Evolutionary conservation across 805 yeast species (phyloP).

Genomic region (Kluyveromyces siamensis): DNA sequence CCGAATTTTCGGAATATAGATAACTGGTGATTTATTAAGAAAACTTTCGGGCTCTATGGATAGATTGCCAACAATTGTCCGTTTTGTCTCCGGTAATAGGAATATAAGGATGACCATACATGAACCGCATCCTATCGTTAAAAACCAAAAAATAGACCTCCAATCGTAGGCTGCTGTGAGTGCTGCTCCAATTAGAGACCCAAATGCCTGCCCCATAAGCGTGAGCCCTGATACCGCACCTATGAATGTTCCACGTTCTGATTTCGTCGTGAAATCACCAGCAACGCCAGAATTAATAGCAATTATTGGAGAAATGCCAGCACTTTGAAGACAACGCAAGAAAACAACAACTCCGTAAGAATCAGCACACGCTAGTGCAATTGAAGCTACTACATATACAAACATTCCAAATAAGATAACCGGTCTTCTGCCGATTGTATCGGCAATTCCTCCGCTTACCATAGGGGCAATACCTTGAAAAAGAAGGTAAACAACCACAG

Average conservation of each 20-base stretch:
- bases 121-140: slow-evolving; percentile 52
- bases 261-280: slow-evolving; percentile 59
- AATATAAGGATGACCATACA: slow-evolving; percentile 29
- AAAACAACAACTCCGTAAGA: slow-evolving; percentile 53
- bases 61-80: slow-evolving; percentile 66
- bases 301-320: slow-evolving; percentile 64
- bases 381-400: slow-evolving; percentile 48
- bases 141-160: slow-evolving; percentile 72
- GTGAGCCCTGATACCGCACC: slow-evolving; percentile 60
- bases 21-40: slow-evolving; percentile 38
- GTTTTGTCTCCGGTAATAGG: slow-evolving; percentile 63
- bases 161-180: slow-evolving; percentile 43
- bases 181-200: slow-evolving; percentile 52
- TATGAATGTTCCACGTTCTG: slow-evolving; percentile 59
- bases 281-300: slow-evolving; percentile 61
- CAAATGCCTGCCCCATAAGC: slow-evolving; percentile 66
- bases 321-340: slow-evolving; percentile 61
- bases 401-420: slow-evolving; percentile 46
- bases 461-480: slow-evolving; percentile 73
- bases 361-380: slow-evolving; percentile 55
- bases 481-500: slow-evolving; percentile 66
- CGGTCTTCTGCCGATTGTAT: slow-evolving; percentile 63
- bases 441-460: slow-evolving; percentile 58
- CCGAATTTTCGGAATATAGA: slow-evolving; percentile 18
- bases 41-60: slow-evolving; percentile 42